These are phyloP conservation scores for Luffa aegyptiaca DNA, from an alignment of 306 rosid species.

Conservation along the genomic window DNA sequence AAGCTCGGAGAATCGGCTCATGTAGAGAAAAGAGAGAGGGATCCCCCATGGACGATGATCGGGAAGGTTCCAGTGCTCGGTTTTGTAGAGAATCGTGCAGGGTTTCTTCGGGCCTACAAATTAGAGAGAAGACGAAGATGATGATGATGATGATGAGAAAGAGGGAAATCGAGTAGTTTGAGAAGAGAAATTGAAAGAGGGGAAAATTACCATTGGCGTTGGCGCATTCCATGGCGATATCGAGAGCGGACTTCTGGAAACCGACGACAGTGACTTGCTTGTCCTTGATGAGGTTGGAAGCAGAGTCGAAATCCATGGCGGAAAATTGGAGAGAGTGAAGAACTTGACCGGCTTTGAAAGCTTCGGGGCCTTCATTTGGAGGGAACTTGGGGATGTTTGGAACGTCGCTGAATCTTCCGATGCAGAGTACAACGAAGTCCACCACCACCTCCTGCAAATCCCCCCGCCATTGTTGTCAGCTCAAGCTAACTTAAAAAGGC, in stretches of 20 bases:
- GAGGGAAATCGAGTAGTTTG: not conserved
- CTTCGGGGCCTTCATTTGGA: constrained; percentile 39
- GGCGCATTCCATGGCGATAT: constrained; percentile 52
- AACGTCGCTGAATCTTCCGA: constrained; percentile 57
- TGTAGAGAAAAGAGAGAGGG: constrained; percentile 37
- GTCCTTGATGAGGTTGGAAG: constrained; percentile 26
- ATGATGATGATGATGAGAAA: not conserved
- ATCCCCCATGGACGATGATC: constrained; percentile 65
- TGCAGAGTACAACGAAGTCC: constrained; percentile 59
- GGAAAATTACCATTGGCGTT: constrained; percentile 29
- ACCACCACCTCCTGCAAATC: constrained; percentile 26
- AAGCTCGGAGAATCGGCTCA: constrained; percentile 56
- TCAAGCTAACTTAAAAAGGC: too few relatives aligned
- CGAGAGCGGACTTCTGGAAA: constrained; percentile 53
- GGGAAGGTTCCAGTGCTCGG: constrained; percentile 47
- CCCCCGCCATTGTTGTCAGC: not conserved
- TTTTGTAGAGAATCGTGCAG: constrained; percentile 48
- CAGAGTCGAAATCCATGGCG: constrained; percentile 34
- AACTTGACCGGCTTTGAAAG: constrained; percentile 34
- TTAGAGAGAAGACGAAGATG: not conserved
- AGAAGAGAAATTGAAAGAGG: not conserved
- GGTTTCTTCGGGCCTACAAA: constrained; percentile 40
- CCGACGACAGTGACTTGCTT: constrained; percentile 50
- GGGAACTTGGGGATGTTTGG: constrained; percentile 67
- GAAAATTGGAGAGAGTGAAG: constrained; percentile 44